Percentiles rank a stretch among this genome's conserved stretches.
Evolutionary conservation across 2,329 filamentous ascomycete species (phyloP).

Genomic region (Arthrobotrys sinensis): DNA sequence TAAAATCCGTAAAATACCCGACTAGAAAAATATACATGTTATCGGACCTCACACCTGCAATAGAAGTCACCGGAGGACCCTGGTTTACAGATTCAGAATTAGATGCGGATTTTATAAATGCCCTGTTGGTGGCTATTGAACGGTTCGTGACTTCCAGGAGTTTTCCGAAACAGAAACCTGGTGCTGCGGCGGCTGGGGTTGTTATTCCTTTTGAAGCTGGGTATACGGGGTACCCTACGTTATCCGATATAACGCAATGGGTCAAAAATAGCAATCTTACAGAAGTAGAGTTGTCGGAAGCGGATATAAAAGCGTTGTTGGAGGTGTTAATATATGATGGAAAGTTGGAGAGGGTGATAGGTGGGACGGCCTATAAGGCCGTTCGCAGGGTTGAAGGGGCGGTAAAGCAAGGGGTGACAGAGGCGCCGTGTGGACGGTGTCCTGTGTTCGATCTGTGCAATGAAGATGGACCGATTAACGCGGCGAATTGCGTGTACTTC

Average conservation of each 20-base stretch:
- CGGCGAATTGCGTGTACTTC: conserved; percentile 92
- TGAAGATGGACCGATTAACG: conserved; percentile 90
- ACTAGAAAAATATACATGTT: conserved; percentile 98
- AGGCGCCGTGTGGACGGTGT: conserved; percentile 90
- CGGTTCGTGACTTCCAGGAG: conserved; percentile 80
- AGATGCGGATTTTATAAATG: conserved; percentile 88
- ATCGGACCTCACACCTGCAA: conserved; percentile 83
- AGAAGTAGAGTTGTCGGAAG: conserved; percentile 70
- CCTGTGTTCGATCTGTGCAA: conserved; percentile 94
- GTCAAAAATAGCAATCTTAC: conserved; percentile 80
- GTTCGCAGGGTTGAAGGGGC: conserved; percentile 64
- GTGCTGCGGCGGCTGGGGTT: background rate
- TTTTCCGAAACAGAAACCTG: conserved; percentile 71
- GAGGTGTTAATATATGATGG: conserved; percentile 92
- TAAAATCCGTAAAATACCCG: conserved; percentile 83
- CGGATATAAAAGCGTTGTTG: conserved; percentile 86
- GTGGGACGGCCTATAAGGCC: conserved; percentile 66
- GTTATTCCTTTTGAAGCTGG: conserved; percentile 71
- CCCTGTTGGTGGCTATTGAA: conserved; percentile 80
- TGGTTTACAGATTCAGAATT: conserved; percentile 95
- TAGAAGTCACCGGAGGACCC: conserved; percentile 91
- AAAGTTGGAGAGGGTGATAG: conserved; percentile 77
- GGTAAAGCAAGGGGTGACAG: conserved; percentile 80
- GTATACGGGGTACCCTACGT: conserved; percentile 84
- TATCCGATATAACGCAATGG: conserved; percentile 81